Percentiles rank a stretch among this genome's conserved stretches.
phyloP scores from a whole-genome alignment of 768 basidiomycete species.

The Fibroporia radiculosa region DNA sequence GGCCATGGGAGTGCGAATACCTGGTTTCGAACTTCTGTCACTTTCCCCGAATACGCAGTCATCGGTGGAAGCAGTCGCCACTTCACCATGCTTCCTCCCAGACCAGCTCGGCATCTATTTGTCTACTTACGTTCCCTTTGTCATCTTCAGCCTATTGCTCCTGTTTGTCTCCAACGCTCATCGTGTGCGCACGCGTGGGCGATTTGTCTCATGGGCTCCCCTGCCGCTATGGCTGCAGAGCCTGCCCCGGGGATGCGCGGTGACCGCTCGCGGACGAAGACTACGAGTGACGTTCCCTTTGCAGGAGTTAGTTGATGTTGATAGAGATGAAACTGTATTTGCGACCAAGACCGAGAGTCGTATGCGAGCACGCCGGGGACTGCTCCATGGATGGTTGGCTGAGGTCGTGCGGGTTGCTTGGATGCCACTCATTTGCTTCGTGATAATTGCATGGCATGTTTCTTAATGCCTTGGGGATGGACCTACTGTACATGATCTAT shows the following conservation, averaged over 20 bases:
- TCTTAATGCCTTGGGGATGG: constrained; percentile 6
- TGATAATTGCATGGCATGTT: constrained; percentile 27
- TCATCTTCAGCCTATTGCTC: constrained; percentile 48
- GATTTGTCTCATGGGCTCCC: constrained; percentile 11
- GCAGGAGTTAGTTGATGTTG: not conserved
- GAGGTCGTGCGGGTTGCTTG: constrained; percentile 31
- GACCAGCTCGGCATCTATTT: constrained; percentile 79
- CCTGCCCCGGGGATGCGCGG: constrained; percentile 9
- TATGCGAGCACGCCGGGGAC: constrained; percentile 11
- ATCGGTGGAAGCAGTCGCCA: constrained; percentile 32
- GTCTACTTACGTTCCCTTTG: constrained; percentile 60
- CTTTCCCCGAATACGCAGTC: constrained; percentile 40
- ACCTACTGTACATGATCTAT: not conserved
- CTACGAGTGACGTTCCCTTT: not conserved
- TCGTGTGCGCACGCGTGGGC: constrained; percentile 12
- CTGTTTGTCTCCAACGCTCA: constrained; percentile 27
- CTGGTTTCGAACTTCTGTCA: constrained; percentile 88
- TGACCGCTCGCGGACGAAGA: constrained; percentile 3
- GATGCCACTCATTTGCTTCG: constrained; percentile 27
- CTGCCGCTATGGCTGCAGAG: constrained; percentile 15
- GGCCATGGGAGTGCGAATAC: constrained; percentile 76
- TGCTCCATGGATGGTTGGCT: constrained; percentile 22
- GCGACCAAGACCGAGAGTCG: not conserved
- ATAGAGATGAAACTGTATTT: constrained; percentile 6
- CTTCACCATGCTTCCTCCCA: constrained; percentile 72